Evolutionary conservation across 2,329 filamentous ascomycete species (phyloP), one percentile per base, ranked within the genome.

Genomic region (Penicillium sp.): DNA sequence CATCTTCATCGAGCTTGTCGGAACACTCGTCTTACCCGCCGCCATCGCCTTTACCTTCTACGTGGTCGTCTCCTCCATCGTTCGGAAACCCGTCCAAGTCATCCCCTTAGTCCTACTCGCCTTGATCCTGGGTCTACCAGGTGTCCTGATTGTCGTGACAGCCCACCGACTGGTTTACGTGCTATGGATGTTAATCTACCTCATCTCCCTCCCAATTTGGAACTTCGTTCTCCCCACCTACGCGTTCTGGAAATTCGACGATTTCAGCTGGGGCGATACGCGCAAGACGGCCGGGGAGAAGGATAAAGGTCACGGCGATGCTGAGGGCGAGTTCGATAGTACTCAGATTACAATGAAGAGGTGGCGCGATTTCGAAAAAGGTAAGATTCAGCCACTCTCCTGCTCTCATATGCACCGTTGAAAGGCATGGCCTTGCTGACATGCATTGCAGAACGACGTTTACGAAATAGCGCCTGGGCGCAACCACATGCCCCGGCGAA

Each of bases 321-420:
- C 88, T 58, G 91, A 97, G 74, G 94, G 94, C 58, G 94, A 97
- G 74, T 99, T 99, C 66, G 95, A 99, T 74, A 95, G 89, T 73
- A 95, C 88, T 74, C 96, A 97, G 84, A 99, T 99, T 70, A 97
- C 93, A 30, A 99, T 99, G 94, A 97, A 96, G 81, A 80, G 94
- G 64, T 99, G 94, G 94, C 89, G 87, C 58, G 94, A 99, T 75
- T 99, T 97, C 69, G 94, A 99, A 79, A 84, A 82, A 72, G 86
- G 84, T 81, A 77, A 71, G 72, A 46, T 7, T 24, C 41, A 10
- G 20, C n/a, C 34, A 7, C 20, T 8, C 7, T 18, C n/a, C 5
- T 26, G 8, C 17, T 17, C 51, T 15, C 13, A 39, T 47, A 20
- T 20, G 26, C 26, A 10, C 7, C 26, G 7, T 27, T 27, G 26